Evolutionary conservation across 352 stramenopile species (phyloP).

Genomic region (Salisapilia sapeloensis): DNA sequence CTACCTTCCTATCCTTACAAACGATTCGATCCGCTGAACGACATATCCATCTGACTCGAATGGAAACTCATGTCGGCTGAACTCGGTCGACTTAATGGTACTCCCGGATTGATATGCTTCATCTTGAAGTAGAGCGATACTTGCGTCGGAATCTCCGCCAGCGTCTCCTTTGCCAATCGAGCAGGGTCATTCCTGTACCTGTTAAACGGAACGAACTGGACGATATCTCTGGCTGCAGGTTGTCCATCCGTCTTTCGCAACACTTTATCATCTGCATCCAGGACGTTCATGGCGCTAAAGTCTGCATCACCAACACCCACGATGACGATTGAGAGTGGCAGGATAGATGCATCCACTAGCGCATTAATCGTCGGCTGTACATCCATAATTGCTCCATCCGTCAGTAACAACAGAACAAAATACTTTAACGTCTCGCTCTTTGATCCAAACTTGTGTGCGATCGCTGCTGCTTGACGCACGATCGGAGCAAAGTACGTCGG

Average conservation of each 20-base stretch:
- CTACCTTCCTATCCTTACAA: no score
- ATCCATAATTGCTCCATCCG: constrained; percentile 60
- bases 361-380: constrained; percentile 57
- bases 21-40: no score
- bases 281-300: constrained; percentile 44
- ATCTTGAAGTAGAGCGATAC: constrained; percentile 39
- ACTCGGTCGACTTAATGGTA: constrained; percentile 23
- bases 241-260: constrained; percentile 19
- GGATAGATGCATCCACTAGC: constrained; percentile 36
- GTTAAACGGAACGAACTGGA: constrained; percentile 66
- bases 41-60: no score
- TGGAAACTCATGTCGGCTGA: no score
- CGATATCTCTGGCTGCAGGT: constrained; percentile 35
- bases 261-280: constrained; percentile 40
- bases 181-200: constrained; percentile 39
- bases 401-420: constrained; percentile 60
- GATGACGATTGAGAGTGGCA: constrained; percentile 70
- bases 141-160: constrained; percentile 50
- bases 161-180: constrained; percentile 44
- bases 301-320: constrained; percentile 62
- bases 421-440: constrained; percentile 34
- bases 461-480: constrained; percentile 42
- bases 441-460: constrained; percentile 28
- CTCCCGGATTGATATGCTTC: constrained; percentile 32
- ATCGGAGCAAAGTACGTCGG: constrained; percentile 70